Conservation (phyloP, 2,329 filamentous ascomycete genomes). For the Paraphaeosphaeria sporulosa region DNA sequence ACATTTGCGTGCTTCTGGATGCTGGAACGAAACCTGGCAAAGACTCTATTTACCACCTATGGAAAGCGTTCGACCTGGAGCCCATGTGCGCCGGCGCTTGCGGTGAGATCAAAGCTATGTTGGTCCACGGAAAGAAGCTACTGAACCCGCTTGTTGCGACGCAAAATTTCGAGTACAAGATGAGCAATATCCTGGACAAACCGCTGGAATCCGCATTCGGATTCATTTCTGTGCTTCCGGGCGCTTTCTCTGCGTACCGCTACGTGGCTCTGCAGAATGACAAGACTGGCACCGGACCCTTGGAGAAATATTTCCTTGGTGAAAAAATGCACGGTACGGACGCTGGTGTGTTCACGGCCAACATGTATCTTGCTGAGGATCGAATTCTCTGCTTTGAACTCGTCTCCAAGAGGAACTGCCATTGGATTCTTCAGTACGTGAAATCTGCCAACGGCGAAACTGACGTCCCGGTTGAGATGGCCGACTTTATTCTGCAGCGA, state of each 20-base stretch:
- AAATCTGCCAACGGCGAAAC: slow-evolving; percentile 97
- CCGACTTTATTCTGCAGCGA: slow-evolving; percentile 93
- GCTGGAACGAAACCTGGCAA: slow-evolving; percentile 94
- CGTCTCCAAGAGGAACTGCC: slow-evolving; percentile 94
- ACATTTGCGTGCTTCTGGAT: slow-evolving; percentile 95
- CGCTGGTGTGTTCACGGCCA: slow-evolving; percentile 96
- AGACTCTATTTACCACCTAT: slow-evolving; percentile 95
- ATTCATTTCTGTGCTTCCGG: slow-evolving; percentile 95
- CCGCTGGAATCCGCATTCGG: slow-evolving; percentile 96
- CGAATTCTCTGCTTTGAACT: slow-evolving; percentile 99
- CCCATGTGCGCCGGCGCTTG: slow-evolving; percentile 98
- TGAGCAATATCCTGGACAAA: slow-evolving; percentile 99
- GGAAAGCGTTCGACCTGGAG: slow-evolving; percentile 98
- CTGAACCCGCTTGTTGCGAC: slow-evolving; percentile 93
- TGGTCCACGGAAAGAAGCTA: slow-evolving; percentile 85
- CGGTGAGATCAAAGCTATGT: slow-evolving; percentile 98
- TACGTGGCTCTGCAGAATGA: slow-evolving; percentile 96
- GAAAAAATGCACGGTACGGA: slow-evolving; percentile 94
- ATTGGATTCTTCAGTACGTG: slow-evolving; percentile 98
- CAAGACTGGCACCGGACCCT: slow-evolving; percentile 87
- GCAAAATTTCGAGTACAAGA: slow-evolving; percentile 99
- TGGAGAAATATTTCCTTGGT: slow-evolving; percentile 96
- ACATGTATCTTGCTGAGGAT: slow-evolving; percentile 99
- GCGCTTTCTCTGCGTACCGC: slow-evolving; percentile 97
- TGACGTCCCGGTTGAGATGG: slow-evolving; percentile 92